A percentile compares a stretch with the other conserved stretches of the same genome.
Conservation (phyloP, 2,329 filamentous ascomycete genomes). For the Phyllosticta citrichinensis region DNA sequence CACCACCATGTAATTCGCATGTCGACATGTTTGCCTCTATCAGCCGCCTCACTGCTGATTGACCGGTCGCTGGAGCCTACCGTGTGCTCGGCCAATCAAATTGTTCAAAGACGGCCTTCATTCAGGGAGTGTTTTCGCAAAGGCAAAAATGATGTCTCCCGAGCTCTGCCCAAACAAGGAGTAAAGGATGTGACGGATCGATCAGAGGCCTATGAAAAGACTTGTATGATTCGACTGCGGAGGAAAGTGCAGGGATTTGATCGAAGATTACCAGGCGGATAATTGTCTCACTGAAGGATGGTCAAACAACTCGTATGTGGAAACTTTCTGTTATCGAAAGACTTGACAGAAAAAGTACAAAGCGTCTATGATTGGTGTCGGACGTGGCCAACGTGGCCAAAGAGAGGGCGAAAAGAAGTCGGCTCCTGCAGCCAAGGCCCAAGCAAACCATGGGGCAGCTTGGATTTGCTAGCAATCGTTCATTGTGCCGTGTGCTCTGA, state of each 20-base stretch:
- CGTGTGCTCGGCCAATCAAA: background rate
- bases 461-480: background rate
- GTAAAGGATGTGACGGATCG: background rate
- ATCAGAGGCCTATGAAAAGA: background rate
- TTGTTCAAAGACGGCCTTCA: background rate
- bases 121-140: background rate
- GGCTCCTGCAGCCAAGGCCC: background rate
- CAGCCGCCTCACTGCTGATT: background rate
- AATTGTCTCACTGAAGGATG: background rate
- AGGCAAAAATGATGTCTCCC: background rate
- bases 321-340: background rate
- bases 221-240: background rate
- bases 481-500: background rate
- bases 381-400: background rate
- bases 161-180: too few species aligned
- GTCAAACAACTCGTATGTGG: background rate
- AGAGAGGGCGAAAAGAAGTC: background rate
- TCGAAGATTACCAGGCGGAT: background rate
- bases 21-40: background rate
- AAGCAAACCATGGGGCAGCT: too few species aligned
- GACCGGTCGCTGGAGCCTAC: background rate
- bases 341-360: background rate
- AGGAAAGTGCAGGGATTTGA: background rate
- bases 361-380: background rate
- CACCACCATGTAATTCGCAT: background rate